Evolutionary conservation across 768 basidiomycete genomes (phyloP).

Genomic region (Tephrocybe sp.): DNA sequence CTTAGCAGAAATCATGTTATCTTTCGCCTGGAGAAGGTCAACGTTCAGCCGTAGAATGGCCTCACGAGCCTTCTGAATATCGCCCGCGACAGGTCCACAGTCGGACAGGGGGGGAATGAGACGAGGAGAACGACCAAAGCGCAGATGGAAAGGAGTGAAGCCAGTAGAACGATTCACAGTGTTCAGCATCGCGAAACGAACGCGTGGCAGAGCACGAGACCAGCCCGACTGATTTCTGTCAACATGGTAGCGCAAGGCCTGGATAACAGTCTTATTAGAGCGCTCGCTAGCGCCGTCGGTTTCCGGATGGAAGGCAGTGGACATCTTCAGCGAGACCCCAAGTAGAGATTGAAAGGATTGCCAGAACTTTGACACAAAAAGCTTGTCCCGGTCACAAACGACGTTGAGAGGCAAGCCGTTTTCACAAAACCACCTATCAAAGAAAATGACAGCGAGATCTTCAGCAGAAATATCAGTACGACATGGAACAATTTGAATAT

Average conservation of each 20-base stretch:
- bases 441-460: conserved; percentile 22
- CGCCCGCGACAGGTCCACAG: no score
- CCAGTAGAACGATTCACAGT: no score
- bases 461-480: conserved; percentile 8
- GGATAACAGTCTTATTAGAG: conserved; percentile 32
- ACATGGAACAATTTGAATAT: conserved; percentile 19
- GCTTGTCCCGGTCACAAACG: conserved; percentile 29
- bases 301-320: conserved; percentile 36
- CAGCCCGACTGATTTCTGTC: conserved; percentile 31
- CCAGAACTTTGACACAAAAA: conserved; percentile 30
- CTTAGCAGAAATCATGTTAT: no score
- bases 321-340: conserved; percentile 30
- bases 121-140: no score
- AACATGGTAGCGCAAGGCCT: conserved; percentile 26
- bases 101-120: no score
- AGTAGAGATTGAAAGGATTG: conserved; percentile 21
- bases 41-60: no score
- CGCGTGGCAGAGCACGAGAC: conserved; percentile 21
- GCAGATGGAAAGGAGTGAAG: no score
- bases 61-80: no score
- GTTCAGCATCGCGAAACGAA: conserved; percentile 35
- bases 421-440: conserved; percentile 29
- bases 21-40: no score
- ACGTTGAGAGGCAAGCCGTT: conserved; percentile 29
- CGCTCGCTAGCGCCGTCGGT: conserved; percentile 35